Conservation (phyloP, 176 grass and related monocot genomes). For the Cenchrus purpureus region DNA sequence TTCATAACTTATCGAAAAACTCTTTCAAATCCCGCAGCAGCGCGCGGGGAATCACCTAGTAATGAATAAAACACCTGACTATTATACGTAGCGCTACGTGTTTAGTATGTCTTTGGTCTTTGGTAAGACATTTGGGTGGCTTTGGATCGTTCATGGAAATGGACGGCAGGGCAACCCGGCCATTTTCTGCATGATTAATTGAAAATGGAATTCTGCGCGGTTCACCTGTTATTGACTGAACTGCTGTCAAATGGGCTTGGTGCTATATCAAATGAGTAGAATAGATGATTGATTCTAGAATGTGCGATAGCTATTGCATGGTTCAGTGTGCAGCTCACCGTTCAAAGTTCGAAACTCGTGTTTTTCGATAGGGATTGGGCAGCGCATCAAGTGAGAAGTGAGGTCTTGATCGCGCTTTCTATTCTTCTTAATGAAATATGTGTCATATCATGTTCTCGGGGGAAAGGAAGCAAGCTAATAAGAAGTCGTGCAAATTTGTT, state of each 20-base stretch:
- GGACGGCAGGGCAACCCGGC: neutral
- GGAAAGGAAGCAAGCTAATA: no score
- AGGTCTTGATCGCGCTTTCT: no score
- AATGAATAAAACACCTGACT: neutral
- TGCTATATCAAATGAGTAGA: neutral
- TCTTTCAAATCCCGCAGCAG: no score
- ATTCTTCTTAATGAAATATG: no score
- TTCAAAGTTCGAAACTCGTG: neutral
- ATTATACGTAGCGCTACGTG: neutral
- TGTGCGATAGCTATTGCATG: neutral
- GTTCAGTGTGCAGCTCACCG: no score
- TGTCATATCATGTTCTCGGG: no score
- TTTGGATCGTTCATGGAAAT: conserved; percentile 6
- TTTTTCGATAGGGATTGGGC: neutral
- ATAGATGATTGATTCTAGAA: neutral
- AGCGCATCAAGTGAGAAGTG: no score
- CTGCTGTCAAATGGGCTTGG: neutral
- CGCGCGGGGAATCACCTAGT: neutral
- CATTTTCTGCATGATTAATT: no score
- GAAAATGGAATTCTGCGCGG: neutral
- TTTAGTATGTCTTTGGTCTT: neutral
- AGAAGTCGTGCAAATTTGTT: neutral
- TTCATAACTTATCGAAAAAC: no score
- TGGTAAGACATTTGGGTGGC: neutral
- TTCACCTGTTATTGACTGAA: neutral